Conservation (phyloP, 495 filamentous ascomycete genomes). For the Aspergillus haitiensis region DNA sequence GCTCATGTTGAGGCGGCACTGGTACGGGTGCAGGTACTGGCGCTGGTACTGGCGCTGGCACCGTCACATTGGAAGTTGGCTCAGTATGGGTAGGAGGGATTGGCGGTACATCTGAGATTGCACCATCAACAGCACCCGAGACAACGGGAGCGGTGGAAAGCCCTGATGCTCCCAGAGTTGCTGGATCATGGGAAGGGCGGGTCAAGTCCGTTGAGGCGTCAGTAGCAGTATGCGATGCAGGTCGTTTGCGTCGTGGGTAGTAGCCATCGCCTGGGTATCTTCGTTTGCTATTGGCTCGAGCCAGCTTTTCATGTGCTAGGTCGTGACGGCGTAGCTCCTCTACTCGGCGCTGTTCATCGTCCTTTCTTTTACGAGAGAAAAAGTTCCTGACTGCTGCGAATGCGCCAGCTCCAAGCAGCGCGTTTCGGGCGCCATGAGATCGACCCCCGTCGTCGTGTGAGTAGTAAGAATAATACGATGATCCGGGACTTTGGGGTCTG, state of each 20-base stretch:
- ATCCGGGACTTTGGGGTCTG: conserved; percentile 40
- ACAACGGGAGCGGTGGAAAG: conserved; percentile 37
- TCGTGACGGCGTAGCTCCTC: conserved; percentile 58
- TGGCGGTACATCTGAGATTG: conserved; percentile 44
- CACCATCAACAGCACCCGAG: conserved; percentile 36
- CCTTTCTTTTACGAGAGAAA: conserved; percentile 59
- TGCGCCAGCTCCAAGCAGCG: conserved; percentile 66
- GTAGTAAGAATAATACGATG: conserved; percentile 48
- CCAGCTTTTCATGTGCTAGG: conserved; percentile 60
- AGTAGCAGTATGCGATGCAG: conserved; percentile 45
- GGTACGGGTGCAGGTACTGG: conserved; percentile 39
- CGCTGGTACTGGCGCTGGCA: conserved; percentile 46
- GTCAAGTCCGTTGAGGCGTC: conserved; percentile 50
- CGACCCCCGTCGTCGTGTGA: conserved; percentile 37
- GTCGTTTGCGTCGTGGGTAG: conserved; percentile 54
- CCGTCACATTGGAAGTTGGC: conserved; percentile 43
- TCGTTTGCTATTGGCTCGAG: conserved; percentile 53
- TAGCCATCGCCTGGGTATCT: conserved; percentile 62
- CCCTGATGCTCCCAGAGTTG: conserved; percentile 31
- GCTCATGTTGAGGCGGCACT: conserved; percentile 25
- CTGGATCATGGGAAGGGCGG: conserved; percentile 35
- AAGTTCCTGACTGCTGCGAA: conserved; percentile 64
- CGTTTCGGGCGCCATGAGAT: conserved; percentile 58
- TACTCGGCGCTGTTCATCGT: conserved; percentile 64
- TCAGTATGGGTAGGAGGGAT: conserved; percentile 52